Conservation (phyloP, 2,329 filamentous ascomycete species). For the Colletotrichum sp. region DNA sequence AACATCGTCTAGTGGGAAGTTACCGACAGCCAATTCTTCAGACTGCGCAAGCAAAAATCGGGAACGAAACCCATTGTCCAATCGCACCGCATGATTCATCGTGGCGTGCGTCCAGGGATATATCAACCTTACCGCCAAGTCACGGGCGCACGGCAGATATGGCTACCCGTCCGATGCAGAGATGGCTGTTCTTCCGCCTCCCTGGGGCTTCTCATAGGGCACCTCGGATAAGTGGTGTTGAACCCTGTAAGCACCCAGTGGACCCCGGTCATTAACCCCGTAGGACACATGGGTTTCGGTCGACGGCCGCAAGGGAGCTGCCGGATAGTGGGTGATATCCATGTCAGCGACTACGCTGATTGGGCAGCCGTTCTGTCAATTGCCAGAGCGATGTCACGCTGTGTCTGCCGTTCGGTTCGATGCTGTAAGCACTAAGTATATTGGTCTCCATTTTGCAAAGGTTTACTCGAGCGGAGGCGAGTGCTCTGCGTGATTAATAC, state of each 20-base stretch:
- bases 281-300: background rate
- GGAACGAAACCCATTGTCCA: background rate
- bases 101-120: background rate
- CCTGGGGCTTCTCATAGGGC: background rate
- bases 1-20: background rate
- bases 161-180: background rate
- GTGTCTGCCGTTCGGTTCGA: background rate
- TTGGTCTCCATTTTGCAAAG: background rate
- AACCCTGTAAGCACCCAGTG: background rate
- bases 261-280: background rate
- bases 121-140: background rate
- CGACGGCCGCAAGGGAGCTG: background rate
- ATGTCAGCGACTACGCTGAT: background rate
- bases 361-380: background rate
- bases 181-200: background rate
- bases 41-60: background rate
- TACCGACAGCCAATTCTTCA: background rate
- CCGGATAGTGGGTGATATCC: background rate
- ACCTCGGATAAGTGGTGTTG: background rate
- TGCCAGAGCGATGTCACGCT: background rate
- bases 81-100: background rate
- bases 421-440: background rate
- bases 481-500: background rate
- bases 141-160: background rate
- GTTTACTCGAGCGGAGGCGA: background rate